phyloP scores from a whole-genome alignment of 805 yeast genomes.

The Cyberlindnera amylophila region DNA sequence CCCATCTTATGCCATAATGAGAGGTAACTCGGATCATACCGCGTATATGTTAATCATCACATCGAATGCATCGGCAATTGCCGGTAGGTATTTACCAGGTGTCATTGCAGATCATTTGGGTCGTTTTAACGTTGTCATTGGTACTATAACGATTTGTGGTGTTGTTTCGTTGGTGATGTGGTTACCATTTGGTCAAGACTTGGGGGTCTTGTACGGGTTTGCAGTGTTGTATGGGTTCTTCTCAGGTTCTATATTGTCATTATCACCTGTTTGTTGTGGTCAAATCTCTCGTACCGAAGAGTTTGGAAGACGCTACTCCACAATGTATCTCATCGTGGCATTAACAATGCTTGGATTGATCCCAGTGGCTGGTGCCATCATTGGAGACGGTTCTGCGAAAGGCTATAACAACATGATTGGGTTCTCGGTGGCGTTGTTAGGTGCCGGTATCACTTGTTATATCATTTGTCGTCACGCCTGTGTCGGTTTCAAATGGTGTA shows the following conservation, averaged over 20 bases:
- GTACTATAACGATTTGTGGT: conserved; percentile 31
- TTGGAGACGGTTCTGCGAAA: conserved; percentile 28
- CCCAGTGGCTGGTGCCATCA: conserved; percentile 49
- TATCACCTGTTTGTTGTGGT: conserved; percentile 57
- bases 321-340: conserved; percentile 56
- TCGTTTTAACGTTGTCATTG: conserved; percentile 49
- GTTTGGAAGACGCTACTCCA: conserved; percentile 52
- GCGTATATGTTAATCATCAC: conserved; percentile 44
- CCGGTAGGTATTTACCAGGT: conserved; percentile 42
- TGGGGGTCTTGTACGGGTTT: conserved; percentile 37
- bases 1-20: conserved; percentile 46
- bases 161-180: conserved; percentile 37
- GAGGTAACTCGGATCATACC: conserved; percentile 38
- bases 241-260: conserved; percentile 50
- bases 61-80: conserved; percentile 37
- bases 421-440: conserved; percentile 14
- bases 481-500: conserved; percentile 16
- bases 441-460: conserved; percentile 17
- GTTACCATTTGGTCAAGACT: conserved; percentile 36
- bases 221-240: conserved; percentile 48
- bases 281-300: conserved; percentile 50
- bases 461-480: conserved; percentile 15
- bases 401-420: conserved; percentile 17
- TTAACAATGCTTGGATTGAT: conserved; percentile 46
- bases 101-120: conserved; percentile 44